Evolutionary conservation across 108 stramenopile species (phyloP).

Genomic region (Seminavis robusta): DNA sequence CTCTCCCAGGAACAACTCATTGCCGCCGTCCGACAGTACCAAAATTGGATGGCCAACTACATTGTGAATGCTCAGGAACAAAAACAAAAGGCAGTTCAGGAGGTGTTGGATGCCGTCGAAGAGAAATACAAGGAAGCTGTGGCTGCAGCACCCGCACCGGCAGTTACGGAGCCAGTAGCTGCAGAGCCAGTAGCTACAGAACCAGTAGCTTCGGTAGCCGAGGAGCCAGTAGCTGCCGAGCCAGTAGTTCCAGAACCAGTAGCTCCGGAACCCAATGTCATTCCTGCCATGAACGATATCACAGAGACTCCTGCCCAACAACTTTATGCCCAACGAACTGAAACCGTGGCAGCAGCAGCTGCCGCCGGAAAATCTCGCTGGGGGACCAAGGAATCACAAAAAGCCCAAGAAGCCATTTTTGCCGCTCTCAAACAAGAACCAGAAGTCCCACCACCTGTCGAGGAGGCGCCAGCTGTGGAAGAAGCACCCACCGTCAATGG

Average conservation of each 20-base stretch:
- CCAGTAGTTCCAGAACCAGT: too few species aligned
- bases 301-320: too few species aligned
- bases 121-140: background rate
- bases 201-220: constrained; percentile 25
- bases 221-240: too few species aligned
- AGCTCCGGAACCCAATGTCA: too few species aligned
- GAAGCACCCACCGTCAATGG: too few species aligned
- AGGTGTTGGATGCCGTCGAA: constrained; percentile 15
- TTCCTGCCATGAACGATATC: too few species aligned
- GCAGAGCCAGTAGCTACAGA: too few species aligned
- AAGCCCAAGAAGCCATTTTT: constrained; percentile 6
- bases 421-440: background rate
- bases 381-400: constrained; percentile 48
- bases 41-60: constrained; percentile 75
- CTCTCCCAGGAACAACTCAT: constrained; percentile 33
- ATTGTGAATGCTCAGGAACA: constrained; percentile 73
- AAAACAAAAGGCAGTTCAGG: constrained; percentile 35
- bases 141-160: background rate
- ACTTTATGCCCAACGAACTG: constrained; percentile 32
- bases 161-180: too few species aligned
- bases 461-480: background rate
- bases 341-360: constrained; percentile 38
- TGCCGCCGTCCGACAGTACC: constrained; percentile 48
- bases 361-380: constrained; percentile 64
- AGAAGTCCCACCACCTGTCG: too few species aligned